Percentiles rank a stretch among this genome's conserved stretches.
phyloP scores from a whole-genome alignment of 805 yeast species.

The Clavispora phyllophila region DNA sequence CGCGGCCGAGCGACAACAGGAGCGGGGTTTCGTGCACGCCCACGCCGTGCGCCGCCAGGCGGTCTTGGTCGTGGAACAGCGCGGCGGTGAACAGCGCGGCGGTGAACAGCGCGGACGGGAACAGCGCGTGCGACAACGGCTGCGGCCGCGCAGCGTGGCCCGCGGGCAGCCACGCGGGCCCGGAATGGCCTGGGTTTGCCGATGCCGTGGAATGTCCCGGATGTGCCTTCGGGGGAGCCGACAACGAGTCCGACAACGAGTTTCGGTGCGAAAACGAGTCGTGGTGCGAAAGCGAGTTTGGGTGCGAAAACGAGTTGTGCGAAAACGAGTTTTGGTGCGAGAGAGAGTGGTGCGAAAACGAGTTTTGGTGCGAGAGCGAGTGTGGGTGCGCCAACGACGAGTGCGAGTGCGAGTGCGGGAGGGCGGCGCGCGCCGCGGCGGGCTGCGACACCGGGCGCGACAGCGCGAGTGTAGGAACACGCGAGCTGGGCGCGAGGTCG shows the following conservation, averaged over 20 bases:
- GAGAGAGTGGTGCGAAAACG: too few relatives aligned
- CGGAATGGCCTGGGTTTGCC: too few relatives aligned
- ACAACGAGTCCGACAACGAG: too few relatives aligned
- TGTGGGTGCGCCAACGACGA: background rate
- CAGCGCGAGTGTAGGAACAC: conserved; percentile 1
- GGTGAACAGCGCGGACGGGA: too few relatives aligned
- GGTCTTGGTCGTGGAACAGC: background rate
- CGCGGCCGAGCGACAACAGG: conserved; percentile 13
- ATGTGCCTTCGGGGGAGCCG: too few relatives aligned
- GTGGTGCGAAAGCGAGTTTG: background rate
- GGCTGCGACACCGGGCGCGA: conserved; percentile 7
- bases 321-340: too few relatives aligned
- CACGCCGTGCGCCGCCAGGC: background rate
- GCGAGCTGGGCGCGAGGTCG: conserved; percentile 3
- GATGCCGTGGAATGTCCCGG: too few relatives aligned
- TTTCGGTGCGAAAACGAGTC: background rate
- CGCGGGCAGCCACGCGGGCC: too few relatives aligned
- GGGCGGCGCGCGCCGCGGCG: conserved; percentile 9
- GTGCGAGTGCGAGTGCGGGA: conserved; percentile 3
- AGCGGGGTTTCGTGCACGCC: conserved; percentile 7
- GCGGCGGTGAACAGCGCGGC: background rate
- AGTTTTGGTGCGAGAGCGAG: background rate
- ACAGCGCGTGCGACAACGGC: too few relatives aligned
- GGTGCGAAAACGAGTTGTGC: background rate
- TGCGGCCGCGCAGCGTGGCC: too few relatives aligned